Conservation (phyloP, 306 rosid species). For the Delonix regia region DNA sequence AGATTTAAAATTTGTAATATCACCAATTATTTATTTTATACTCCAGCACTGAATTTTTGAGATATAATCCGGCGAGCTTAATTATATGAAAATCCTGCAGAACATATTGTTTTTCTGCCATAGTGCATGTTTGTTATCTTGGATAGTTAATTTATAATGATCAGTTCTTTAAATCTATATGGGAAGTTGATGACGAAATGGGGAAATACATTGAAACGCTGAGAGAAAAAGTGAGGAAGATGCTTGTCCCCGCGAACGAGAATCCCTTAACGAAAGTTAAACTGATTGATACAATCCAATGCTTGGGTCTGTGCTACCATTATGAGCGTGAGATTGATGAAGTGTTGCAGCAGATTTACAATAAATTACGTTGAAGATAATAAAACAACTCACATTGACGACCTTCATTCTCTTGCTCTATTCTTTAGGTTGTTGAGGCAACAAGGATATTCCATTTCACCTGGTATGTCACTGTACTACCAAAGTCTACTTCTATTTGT, state of each 20-base stretch:
- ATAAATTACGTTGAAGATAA: background rate
- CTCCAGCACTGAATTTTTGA: too few relatives aligned
- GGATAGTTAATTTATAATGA: background rate
- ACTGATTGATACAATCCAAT: conserved; percentile 51
- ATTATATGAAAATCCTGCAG: too few relatives aligned
- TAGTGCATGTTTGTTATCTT: background rate
- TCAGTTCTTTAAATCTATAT: background rate
- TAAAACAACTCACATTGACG: background rate
- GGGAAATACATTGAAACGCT: conserved; percentile 5
- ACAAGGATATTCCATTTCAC: conserved; percentile 40
- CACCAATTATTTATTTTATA: too few relatives aligned
- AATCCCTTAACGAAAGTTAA: conserved; percentile 8
- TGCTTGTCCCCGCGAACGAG: conserved; percentile 4
- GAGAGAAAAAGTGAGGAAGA: conserved; percentile 44
- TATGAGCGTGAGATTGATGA: conserved; percentile 45
- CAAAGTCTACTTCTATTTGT: too few relatives aligned
- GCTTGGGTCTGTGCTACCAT: conserved; percentile 46
- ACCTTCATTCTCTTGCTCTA: conserved; percentile 39
- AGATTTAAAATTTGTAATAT: too few relatives aligned
- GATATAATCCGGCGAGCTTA: too few relatives aligned
- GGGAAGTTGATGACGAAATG: conserved; percentile 24
- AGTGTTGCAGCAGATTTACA: conserved; percentile 27
- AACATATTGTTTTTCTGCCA: too few relatives aligned
- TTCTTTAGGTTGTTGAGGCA: conserved; percentile 56
- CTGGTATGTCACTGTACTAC: conserved; percentile 20